Evolutionary conservation across 2,329 filamentous ascomycete genomes (phyloP).

Genomic region (Venturia pyrina): DNA sequence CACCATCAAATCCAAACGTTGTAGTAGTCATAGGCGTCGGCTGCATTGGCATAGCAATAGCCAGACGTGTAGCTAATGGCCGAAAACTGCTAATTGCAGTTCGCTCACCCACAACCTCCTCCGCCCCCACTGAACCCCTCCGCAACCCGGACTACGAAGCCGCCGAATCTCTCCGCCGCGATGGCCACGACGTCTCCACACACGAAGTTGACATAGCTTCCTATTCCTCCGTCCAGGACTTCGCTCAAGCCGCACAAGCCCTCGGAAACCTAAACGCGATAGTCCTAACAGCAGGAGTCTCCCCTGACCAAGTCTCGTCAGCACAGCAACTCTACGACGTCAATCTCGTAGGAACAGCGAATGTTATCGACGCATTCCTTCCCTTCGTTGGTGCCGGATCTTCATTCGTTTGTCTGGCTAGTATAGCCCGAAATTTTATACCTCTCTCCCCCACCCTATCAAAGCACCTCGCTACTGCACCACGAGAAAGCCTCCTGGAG

Average conservation of each 20-base stretch:
- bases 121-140: neutral
- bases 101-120: neutral
- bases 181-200: neutral
- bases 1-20: neutral
- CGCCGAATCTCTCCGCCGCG: neutral
- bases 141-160: no score
- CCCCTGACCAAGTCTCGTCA: neutral
- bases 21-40: neutral
- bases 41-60: neutral
- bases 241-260: neutral
- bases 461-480: neutral
- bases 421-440: neutral
- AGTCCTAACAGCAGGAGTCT: neutral
- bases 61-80: neutral
- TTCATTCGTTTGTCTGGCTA: neutral
- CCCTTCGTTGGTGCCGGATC: neutral
- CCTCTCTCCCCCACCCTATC: neutral
- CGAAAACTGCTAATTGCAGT: neutral
- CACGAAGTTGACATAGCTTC: neutral
- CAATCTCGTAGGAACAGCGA: neutral
- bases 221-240: neutral
- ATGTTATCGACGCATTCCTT: neutral
- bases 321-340: neutral
- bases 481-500: neutral
- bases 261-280: neutral